Base-by-base conservation (phyloP, 2,329 filamentous ascomycete genomes). In the Sphaerulina populicola region DNA sequence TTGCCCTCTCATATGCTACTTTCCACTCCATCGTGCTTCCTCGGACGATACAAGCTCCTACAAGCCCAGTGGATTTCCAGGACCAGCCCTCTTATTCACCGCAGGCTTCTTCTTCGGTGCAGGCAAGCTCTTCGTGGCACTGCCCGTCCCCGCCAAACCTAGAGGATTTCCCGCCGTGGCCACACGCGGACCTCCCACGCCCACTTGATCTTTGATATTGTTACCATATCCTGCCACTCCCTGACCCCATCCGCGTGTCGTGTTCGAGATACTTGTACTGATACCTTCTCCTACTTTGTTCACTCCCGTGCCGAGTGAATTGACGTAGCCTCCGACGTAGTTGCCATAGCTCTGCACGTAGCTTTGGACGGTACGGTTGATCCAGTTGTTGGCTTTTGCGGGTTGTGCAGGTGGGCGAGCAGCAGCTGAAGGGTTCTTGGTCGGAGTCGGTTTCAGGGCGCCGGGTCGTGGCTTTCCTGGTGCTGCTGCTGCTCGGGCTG, bases 181-280 rank as follows among this genome's bases (percentile, higher is more conserved):
- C 14, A 72, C 68, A 3, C 74, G 65, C 31, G 66, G 60, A 4
- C 74, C 74, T 3, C 65, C 63, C 1, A 74, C 72, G 33, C 69
- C 71, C 1, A 73, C 70, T 4, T 65, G 61, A 57, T 76, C 73
- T 56, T 76, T 76, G 62, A 76, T 70, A 30, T 68, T 68, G 60
- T 76, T 76, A 23, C 74, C 74, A 52, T 76, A 75, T 37, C 71
- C 71, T 38, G 73, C 69, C 2, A 76, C 70, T 41, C 69, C 66
- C 59, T 75, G 72, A 48, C 72, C 73, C 73, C 72, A 75, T 42
- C 62, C 61, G 38, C 72, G 68, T 2, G 72, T 70, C 3, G 71
- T 68, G 51, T 71, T 69, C 42, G 73, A 62, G 39, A 76, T 69
- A 36, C 63, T 65, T 23, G 66, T 58, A 5, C 72, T 72, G 35